phyloP scores from a whole-genome alignment of 2,329 filamentous ascomycete species.

The Colletotrichum acutatum region DNA sequence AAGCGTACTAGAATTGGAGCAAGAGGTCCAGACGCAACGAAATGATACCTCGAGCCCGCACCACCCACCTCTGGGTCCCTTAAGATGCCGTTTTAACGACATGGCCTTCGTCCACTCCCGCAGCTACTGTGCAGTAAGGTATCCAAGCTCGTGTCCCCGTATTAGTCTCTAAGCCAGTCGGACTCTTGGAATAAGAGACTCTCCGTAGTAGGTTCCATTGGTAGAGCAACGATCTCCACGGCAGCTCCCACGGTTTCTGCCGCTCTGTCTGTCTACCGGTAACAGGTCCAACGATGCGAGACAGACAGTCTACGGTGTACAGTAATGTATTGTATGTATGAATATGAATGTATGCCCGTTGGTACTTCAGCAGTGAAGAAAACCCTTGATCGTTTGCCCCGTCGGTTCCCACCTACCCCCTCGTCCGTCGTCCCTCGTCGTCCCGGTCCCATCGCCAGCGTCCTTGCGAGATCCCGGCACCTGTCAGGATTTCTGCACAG shows the following conservation, averaged over 20 bases:
- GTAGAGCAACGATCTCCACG: not conserved
- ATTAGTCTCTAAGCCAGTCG: not conserved
- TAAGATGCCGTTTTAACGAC: not conserved
- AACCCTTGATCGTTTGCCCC: conserved; percentile 8
- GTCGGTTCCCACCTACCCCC: not conserved
- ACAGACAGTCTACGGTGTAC: not conserved
- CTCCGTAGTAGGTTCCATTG: not conserved
- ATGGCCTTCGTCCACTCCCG: not conserved
- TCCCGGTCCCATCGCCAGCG: conserved; percentile 14
- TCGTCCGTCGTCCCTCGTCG: not conserved
- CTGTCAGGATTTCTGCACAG: conserved; percentile 28
- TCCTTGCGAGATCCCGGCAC: conserved; percentile 18
- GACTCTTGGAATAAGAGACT: not conserved
- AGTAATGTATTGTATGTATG: too few species aligned
- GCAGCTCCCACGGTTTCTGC: not conserved
- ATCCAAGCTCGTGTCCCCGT: not conserved
- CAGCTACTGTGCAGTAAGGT: not conserved
- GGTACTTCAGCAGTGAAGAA: not conserved
- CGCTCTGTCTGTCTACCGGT: not conserved
- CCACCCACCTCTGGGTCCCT: too few species aligned
- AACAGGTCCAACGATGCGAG: not conserved
- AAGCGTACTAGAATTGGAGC: not conserved
- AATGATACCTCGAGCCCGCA: not conserved
- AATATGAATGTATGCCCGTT: not conserved
- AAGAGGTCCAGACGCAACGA: not conserved